phyloP scores from a whole-genome alignment of 2,329 filamentous ascomycete genomes.

The Diaporthe eres region DNA sequence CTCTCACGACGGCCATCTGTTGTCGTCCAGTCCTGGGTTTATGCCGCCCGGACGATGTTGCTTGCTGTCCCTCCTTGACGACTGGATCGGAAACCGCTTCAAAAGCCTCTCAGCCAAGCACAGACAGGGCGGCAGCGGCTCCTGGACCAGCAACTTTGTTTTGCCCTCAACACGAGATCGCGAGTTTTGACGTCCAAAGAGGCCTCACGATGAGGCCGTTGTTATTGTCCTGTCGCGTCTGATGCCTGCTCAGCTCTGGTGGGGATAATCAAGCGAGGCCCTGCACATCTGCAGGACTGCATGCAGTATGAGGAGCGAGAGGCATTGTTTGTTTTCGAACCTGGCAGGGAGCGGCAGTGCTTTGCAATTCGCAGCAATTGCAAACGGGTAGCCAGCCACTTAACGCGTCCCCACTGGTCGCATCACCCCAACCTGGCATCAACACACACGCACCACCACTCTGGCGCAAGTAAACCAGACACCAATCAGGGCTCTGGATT shows the following conservation, averaged over 20 bases:
- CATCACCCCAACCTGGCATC: constrained; percentile 13
- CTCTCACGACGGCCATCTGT: constrained; percentile 1
- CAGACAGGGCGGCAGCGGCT: constrained; percentile 19
- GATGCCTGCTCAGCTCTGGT: constrained; percentile 1
- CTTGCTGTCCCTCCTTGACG: background rate
- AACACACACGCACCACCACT: background rate
- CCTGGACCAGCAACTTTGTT: constrained; percentile 4
- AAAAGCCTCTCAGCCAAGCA: constrained; percentile 30
- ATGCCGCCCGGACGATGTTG: constrained; percentile 15
- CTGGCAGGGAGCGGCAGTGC: constrained; percentile 22
- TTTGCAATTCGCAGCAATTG: constrained; percentile 1
- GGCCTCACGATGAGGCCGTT: constrained; percentile 26
- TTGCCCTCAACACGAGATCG: constrained; percentile 10
- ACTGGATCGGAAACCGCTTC: constrained; percentile 6
- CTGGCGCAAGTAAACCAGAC: background rate
- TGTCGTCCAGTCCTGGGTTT: constrained; percentile 1
- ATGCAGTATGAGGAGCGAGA: constrained; percentile 14
- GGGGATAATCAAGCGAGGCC: constrained; percentile 8
- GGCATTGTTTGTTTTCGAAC: constrained; percentile 39
- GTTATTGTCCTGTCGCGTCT: constrained; percentile 39
- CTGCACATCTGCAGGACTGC: constrained; percentile 8
- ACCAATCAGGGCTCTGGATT: constrained; percentile 18
- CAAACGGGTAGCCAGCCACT: constrained; percentile 22
- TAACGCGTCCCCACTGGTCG: constrained; percentile 36
- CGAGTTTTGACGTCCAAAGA: constrained; percentile 16